Conservation (phyloP, 1,284 basidiomycete species). For the Cryptococcus sp. region DNA sequence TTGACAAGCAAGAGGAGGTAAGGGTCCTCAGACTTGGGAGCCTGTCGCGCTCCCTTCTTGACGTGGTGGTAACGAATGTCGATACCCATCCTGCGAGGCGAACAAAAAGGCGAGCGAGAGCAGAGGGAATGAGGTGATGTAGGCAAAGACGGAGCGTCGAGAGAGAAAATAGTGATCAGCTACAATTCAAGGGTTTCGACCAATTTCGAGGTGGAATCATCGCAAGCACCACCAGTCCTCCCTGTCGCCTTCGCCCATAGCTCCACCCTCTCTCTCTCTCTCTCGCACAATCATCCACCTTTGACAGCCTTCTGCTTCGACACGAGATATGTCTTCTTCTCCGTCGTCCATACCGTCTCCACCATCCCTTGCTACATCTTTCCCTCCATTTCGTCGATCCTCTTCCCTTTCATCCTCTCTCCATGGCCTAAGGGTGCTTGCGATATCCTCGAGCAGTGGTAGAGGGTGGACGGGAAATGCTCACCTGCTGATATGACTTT, state of each 20-base stretch:
- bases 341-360: no score
- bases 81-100: constrained; percentile 65
- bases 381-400: no score
- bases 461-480: neutral
- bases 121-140: neutral
- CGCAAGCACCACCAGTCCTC: neutral
- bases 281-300: no score
- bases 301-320: no score
- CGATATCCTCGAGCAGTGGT: neutral
- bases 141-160: neutral
- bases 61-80: constrained; percentile 97
- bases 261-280: no score
- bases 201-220: neutral
- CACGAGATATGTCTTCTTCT: no score
- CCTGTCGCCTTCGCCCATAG: neutral
- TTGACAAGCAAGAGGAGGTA: constrained; percentile 98
- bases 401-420: no score
- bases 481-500: constrained; percentile 1
- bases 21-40: constrained; percentile 97
- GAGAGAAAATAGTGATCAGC: constrained; percentile 2
- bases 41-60: constrained; percentile 92
- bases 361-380: no score
- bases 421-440: neutral
- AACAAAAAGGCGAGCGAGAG: neutral
- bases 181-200: neutral